Percentiles rank a stretch among this genome's conserved stretches.
Evolutionary conservation across 345 rosid species (phyloP).

Genomic region (Populus pruinosa): DNA sequence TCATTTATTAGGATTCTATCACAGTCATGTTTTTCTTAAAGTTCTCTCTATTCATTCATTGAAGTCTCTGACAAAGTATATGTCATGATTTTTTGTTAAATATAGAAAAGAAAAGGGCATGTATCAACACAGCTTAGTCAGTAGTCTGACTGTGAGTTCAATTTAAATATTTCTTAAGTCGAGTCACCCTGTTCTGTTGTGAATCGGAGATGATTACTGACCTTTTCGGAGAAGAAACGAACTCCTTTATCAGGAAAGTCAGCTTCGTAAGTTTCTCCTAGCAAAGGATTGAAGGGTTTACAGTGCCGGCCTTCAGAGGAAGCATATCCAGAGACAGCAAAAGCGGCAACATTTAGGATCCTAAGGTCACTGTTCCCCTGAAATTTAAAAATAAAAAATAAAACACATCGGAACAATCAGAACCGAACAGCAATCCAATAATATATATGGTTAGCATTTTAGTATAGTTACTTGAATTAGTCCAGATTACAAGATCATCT

Average conservation of each 20-base stretch:
- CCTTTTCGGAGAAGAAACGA: conserved; percentile 98
- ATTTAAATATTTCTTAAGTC: neutral
- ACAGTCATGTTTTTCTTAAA: conserved; percentile 1
- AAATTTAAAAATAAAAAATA: neutral
- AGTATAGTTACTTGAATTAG: too few species aligned
- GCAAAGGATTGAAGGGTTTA: conserved; percentile 96
- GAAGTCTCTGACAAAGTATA: neutral
- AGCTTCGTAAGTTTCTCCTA: conserved; percentile 97
- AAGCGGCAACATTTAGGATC: conserved; percentile 84
- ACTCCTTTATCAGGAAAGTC: conserved; percentile 88
- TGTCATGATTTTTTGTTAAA: neutral
- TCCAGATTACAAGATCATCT: too few species aligned
- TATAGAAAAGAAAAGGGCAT: neutral
- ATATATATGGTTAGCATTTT: neutral
- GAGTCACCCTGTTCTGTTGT: neutral
- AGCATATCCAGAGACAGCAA: conserved; percentile 96
- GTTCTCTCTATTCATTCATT: neutral
- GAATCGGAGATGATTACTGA: conserved; percentile 22
- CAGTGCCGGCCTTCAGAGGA: conserved; percentile 92
- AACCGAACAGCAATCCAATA: neutral
- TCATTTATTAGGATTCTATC: neutral
- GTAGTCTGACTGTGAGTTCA: neutral
- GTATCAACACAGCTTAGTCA: neutral
- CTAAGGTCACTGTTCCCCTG: conserved; percentile 81
- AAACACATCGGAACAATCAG: neutral